phyloP scores from a whole-genome alignment of 305 asterid genomes.

The Solanum hybrid region DNA sequence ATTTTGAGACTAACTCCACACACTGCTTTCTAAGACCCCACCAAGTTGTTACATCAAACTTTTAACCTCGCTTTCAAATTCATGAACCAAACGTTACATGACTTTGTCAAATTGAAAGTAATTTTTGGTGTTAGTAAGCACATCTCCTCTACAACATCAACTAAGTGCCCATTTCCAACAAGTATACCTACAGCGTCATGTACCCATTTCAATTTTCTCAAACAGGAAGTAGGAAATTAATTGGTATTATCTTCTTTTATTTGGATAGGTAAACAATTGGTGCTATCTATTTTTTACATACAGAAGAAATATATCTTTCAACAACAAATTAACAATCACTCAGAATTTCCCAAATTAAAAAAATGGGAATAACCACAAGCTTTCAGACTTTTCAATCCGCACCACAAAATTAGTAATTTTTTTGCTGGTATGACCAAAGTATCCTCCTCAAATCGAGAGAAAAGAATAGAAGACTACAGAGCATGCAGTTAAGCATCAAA shows the following conservation, averaged over 20 bases:
- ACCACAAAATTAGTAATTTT: not conserved
- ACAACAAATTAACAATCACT: not conserved
- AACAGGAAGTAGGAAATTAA: not conserved
- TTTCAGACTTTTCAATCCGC: not conserved
- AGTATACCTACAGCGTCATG: too few species aligned
- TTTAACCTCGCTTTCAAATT: not conserved
- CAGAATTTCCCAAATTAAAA: not conserved
- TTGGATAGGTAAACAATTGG: not conserved
- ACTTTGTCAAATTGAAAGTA: not conserved
- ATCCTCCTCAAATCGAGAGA: not conserved
- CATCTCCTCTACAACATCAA: not conserved
- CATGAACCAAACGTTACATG: not conserved
- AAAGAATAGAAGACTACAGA: not conserved
- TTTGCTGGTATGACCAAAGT: not conserved
- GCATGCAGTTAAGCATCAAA: not conserved
- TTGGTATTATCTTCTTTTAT: not conserved
- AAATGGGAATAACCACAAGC: not conserved
- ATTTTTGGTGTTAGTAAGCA: not conserved
- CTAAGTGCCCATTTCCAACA: not conserved
- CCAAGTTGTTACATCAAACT: not conserved
- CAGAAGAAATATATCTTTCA: not conserved
- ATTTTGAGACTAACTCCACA: not conserved
- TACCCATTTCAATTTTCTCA: not conserved
- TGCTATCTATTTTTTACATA: not conserved
- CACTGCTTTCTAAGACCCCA: not conserved